Conservation (phyloP, 2,329 filamentous ascomycete genomes). For the Diaporthe helianthi region DNA sequence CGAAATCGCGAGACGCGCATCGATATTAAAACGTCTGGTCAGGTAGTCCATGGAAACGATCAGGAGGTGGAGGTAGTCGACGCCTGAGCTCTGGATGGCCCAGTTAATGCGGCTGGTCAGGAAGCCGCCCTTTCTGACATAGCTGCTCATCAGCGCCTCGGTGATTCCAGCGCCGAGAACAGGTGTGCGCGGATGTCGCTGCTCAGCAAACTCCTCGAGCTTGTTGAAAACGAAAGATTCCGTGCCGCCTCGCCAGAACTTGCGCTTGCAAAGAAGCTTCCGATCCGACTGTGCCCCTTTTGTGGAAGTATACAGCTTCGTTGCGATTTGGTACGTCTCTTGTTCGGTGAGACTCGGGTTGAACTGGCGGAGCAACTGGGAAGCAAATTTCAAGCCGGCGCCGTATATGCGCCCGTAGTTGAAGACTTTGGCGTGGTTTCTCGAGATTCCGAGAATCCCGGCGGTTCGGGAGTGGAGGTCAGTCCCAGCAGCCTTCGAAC, state of each 20-base stretch:
- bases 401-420: slow-evolving; percentile 99
- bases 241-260: slow-evolving; percentile 95
- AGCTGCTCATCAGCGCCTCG: slow-evolving; percentile 88
- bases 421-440: slow-evolving; percentile 96
- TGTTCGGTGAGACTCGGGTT: slow-evolving; percentile 83
- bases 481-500: slow-evolving; percentile 91
- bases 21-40: slow-evolving; percentile 81
- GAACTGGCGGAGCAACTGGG: slow-evolving; percentile 89
- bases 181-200: slow-evolving; percentile 87
- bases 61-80: slow-evolving; percentile 94
- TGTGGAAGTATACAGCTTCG: slow-evolving; percentile 83
- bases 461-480: slow-evolving; percentile 96
- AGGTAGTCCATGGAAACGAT: slow-evolving; percentile 96
- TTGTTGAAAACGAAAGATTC: slow-evolving; percentile 99
- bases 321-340: slow-evolving; percentile 77
- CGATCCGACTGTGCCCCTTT: slow-evolving; percentile 87
- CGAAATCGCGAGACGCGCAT: slow-evolving; percentile 87
- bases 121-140: slow-evolving; percentile 87
- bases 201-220: slow-evolving; percentile 96
- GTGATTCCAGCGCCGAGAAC: slow-evolving; percentile 95
- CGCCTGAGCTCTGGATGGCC: slow-evolving; percentile 97
- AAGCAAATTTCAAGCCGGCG: slow-evolving; percentile 93
- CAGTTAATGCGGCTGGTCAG: slow-evolving; percentile 98
- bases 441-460: slow-evolving; percentile 87
- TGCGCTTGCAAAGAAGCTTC: slow-evolving; percentile 72